phyloP scores from a whole-genome alignment of 202 grass and related monocot species.

The Hordeum pubiflorum region DNA sequence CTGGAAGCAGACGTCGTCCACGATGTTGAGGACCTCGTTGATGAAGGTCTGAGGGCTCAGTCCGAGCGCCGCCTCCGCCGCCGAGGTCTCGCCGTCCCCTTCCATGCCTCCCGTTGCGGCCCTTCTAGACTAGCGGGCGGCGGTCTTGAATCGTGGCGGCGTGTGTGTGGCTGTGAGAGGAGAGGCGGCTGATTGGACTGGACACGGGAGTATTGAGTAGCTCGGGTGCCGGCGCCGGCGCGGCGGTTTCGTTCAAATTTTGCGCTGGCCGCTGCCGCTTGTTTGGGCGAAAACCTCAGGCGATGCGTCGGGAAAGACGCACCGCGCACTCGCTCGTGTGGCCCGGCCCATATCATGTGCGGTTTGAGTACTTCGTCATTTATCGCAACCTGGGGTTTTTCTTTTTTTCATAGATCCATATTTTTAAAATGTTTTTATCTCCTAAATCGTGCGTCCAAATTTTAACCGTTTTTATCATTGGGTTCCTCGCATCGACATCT shows the following conservation, averaged over 20 bases:
- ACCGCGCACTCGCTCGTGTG: too few species aligned
- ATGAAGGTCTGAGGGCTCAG: constrained; percentile 25
- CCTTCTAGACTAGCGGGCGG: neutral
- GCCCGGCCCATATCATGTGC: too few species aligned
- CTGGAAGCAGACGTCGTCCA: constrained; percentile 7
- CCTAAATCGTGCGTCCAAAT: too few species aligned
- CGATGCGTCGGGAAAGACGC: too few species aligned
- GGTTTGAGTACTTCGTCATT: too few species aligned
- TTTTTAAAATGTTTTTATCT: too few species aligned
- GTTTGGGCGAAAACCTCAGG: neutral
- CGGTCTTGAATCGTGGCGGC: neutral
- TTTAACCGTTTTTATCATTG: too few species aligned
- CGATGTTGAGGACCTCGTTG: constrained; percentile 25
- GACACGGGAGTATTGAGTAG: neutral
- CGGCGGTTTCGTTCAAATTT: neutral
- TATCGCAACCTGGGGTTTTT: too few species aligned
- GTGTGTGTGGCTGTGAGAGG: neutral
- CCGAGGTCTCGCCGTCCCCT: neutral
- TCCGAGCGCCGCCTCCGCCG: constrained; percentile 34
- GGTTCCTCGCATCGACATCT: too few species aligned
- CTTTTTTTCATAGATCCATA: too few species aligned
- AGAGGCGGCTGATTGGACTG: neutral
- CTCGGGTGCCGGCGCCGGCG: neutral
- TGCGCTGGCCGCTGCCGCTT: neutral
- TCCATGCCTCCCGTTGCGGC: constrained; percentile 5